phyloP scores from a whole-genome alignment of 345 rosid species.

The Cardamine chenopodiifolia region DNA sequence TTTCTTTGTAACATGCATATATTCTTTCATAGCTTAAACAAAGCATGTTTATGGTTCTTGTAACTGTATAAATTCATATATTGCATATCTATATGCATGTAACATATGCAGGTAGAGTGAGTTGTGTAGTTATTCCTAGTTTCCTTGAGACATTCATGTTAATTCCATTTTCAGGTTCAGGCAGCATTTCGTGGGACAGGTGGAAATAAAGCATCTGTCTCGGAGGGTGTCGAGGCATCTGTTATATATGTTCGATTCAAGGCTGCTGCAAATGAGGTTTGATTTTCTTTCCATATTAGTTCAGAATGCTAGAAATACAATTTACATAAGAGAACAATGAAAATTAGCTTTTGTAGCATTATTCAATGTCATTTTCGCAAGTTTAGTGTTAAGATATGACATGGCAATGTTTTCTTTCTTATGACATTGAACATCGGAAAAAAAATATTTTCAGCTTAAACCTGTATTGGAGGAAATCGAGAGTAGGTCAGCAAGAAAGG shows the following conservation, averaged over 20 bases:
- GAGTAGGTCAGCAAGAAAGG: conserved; percentile 91
- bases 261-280: conserved; percentile 96
- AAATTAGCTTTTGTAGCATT: conserved; percentile 6
- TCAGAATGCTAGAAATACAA: neutral
- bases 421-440: neutral
- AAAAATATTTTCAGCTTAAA: conserved; percentile 71
- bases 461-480: conserved; percentile 88
- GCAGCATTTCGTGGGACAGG: conserved; percentile 74
- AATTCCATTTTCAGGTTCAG: conserved; percentile 62
- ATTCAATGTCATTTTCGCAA: conserved; percentile 6
- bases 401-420: neutral
- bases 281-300: conserved; percentile 14
- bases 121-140: conserved; percentile 15
- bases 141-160: conserved; percentile 31
- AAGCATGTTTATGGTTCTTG: neutral
- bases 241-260: conserved; percentile 91
- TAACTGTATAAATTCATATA: conserved; percentile 4
- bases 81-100: conserved; percentile 13
- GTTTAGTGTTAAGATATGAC: conserved; percentile 7
- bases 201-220: conserved; percentile 66
- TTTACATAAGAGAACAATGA: conserved; percentile 6
- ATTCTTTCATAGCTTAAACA: conserved; percentile 14
- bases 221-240: conserved; percentile 98
- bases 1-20: conserved; percentile 9
- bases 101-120: neutral